Evolutionary conservation across 106 monocot genomes (phyloP).

Genomic region (Acorus gramineus): DNA sequence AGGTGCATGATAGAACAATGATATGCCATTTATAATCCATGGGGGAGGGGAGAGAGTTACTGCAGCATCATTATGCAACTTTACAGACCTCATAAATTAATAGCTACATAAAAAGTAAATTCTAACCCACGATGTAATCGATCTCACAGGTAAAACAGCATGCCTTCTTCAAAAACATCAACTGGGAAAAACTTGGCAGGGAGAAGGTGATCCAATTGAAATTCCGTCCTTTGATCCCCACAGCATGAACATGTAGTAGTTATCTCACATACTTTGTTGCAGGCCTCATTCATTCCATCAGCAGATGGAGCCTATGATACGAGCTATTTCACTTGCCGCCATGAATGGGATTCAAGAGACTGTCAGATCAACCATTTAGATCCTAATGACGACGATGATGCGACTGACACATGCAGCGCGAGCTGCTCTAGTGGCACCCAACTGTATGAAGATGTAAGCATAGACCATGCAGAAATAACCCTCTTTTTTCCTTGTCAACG

Average conservation of each 20-base stretch:
- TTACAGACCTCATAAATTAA: no score
- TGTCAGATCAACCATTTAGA: slow-evolving; percentile 8
- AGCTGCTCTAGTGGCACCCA: slow-evolving; percentile 56
- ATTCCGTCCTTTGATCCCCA: background rate
- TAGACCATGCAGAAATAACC: background rate
- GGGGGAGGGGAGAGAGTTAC: no score
- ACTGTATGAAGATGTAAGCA: slow-evolving; percentile 61
- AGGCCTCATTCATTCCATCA: slow-evolving; percentile 91
- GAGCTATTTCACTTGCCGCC: slow-evolving; percentile 81
- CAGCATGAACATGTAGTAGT: background rate
- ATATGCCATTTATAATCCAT: no score
- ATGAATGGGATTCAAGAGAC: slow-evolving; percentile 53
- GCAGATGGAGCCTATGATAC: slow-evolving; percentile 83
- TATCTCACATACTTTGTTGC: slow-evolving; percentile 5
- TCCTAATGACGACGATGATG: slow-evolving; percentile 32
- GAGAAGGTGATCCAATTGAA: slow-evolving; percentile 48
- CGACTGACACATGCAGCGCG: slow-evolving; percentile 34
- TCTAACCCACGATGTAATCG: slow-evolving; percentile 12
- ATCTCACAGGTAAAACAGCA: slow-evolving; percentile 80
- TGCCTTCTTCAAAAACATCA: slow-evolving; percentile 79
- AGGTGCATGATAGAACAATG: no score
- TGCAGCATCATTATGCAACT: no score
- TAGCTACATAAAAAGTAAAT: background rate
- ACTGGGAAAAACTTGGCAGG: slow-evolving; percentile 89
- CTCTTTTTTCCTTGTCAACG: background rate